These are phyloP conservation scores for Neopestalotiopsis rosae DNA, from an alignment of 2,329 filamentous ascomycete species.

Conservation along the genomic window DNA sequence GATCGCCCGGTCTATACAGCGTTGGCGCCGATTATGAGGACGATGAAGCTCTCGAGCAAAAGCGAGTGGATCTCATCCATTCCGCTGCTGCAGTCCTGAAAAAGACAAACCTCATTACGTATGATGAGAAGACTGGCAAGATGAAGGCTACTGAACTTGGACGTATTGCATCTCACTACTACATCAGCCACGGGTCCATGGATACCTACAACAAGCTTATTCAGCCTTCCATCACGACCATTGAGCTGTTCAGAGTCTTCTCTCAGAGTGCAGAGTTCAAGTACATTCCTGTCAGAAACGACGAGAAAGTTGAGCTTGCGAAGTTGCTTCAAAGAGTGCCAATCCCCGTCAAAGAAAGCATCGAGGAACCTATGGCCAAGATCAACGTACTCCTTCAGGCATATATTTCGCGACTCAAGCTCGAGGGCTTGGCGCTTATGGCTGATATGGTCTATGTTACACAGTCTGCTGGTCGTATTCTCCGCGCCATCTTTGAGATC, in stretches of 20 bases:
- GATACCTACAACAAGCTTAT: conserved; percentile 95
- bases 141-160: conserved; percentile 93
- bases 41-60: conserved; percentile 90
- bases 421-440: conserved; percentile 95
- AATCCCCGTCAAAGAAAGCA: conserved; percentile 95
- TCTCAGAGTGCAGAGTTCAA: conserved; percentile 98
- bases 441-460: conserved; percentile 99
- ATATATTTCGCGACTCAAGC: conserved; percentile 91
- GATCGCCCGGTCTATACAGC: conserved; percentile 92
- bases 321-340: conserved; percentile 90
- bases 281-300: conserved; percentile 95
- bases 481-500: conserved; percentile 96
- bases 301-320: conserved; percentile 95
- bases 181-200: conserved; percentile 97
- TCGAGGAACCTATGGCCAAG: conserved; percentile 96
- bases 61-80: conserved; percentile 95
- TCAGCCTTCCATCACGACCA: conserved; percentile 88
- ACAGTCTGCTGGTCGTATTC: conserved; percentile 93
- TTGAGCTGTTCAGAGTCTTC: conserved; percentile 96
- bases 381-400: conserved; percentile 97
- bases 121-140: conserved; percentile 90
- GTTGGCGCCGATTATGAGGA: conserved; percentile 96
- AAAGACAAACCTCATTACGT: conserved; percentile 88
- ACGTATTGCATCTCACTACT: conserved; percentile 96
- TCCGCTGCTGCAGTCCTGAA: conserved; percentile 88